phyloP scores from a whole-genome alignment of 192 early-diverging fungal species.

The Coemansia sp. region DNA sequence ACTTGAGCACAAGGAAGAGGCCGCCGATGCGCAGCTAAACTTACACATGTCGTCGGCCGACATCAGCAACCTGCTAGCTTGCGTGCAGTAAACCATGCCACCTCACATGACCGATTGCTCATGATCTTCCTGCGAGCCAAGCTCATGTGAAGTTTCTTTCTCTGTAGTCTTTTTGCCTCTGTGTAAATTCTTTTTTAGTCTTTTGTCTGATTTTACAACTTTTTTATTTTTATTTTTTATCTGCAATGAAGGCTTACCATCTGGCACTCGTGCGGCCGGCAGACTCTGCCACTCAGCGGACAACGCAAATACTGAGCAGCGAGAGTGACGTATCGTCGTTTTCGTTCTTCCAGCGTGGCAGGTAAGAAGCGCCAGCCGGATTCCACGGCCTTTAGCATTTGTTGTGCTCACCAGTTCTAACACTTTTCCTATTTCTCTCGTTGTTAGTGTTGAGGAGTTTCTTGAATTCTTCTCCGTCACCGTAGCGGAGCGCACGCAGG shows the following conservation, averaged over 20 bases:
- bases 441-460: conserved; percentile 75
- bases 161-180: background rate
- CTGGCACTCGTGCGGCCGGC: conserved; percentile 33
- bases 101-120: background rate
- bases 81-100: background rate
- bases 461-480: conserved; percentile 83
- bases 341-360: conserved; percentile 82
- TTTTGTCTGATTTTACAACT: background rate
- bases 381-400: background rate
- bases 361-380: conserved; percentile 44
- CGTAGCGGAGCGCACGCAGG: conserved; percentile 78
- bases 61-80: background rate
- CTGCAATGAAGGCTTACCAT: conserved; percentile 36
- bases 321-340: conserved; percentile 77
- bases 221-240: background rate
- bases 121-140: background rate
- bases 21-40: background rate
- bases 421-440: background rate
- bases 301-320: conserved; percentile 54
- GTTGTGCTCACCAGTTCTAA: background rate
- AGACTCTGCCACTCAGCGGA: conserved; percentile 9
- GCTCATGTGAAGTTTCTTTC: background rate
- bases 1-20: background rate
- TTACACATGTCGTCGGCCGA: background rate
- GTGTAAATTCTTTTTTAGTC: background rate